Conservation (phyloP, 495 filamentous ascomycete species). For the Penicillium bovifimosum region DNA sequence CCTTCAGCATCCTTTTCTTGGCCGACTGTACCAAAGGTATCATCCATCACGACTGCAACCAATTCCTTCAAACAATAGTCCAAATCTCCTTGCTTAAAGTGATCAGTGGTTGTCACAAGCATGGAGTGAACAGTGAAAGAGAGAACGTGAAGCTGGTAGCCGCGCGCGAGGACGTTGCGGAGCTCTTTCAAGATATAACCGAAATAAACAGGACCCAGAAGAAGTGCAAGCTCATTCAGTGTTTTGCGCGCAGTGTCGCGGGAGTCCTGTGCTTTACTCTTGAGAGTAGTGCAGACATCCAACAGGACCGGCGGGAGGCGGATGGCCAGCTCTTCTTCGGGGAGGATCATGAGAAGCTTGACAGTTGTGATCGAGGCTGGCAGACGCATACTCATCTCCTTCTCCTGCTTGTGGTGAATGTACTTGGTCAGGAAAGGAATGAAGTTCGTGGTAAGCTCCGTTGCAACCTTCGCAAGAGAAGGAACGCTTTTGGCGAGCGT, state of each 20-base stretch:
- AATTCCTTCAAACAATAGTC: conserved; percentile 82
- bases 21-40: conserved; percentile 92
- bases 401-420: conserved; percentile 89
- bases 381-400: conserved; percentile 83
- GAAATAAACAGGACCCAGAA: conserved; percentile 77
- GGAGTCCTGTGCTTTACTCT: conserved; percentile 81
- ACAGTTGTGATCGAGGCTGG: conserved; percentile 81
- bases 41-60: conserved; percentile 86
- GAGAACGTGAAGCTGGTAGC: conserved; percentile 91
- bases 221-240: conserved; percentile 68
- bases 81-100: conserved; percentile 72
- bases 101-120: conserved; percentile 66
- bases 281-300: conserved; percentile 86
- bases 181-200: conserved; percentile 92
- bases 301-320: conserved; percentile 77
- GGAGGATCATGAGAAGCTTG: conserved; percentile 77
- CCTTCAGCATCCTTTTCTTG: conserved; percentile 97
- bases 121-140: conserved; percentile 95
- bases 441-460: conserved; percentile 68
- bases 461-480: conserved; percentile 59
- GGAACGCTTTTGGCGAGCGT: conserved; percentile 63
- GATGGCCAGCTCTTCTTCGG: conserved; percentile 60
- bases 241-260: conserved; percentile 87
- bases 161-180: conserved; percentile 68
- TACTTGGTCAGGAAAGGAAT: conserved; percentile 71